phyloP scores from a whole-genome alignment of 2,329 filamentous ascomycete genomes.

The Fusarium sp. region DNA sequence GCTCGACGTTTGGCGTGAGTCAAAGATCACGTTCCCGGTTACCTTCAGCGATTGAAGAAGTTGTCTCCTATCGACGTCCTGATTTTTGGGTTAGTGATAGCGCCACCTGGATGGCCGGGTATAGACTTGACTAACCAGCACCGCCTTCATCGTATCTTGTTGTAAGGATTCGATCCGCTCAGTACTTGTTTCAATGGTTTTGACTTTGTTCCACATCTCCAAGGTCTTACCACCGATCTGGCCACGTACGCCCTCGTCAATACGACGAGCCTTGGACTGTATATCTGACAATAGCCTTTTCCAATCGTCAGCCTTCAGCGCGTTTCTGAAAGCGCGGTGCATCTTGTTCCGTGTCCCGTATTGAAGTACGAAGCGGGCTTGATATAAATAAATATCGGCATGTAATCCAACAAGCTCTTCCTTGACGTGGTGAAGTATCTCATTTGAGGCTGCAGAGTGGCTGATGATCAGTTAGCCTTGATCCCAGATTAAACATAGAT shows the following conservation, averaged over 20 bases:
- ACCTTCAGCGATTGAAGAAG: neutral
- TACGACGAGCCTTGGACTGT: neutral
- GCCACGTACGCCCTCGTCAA: slow-evolving; percentile 1
- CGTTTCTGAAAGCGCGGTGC: neutral
- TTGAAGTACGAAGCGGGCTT: slow-evolving; percentile 9
- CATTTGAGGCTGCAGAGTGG: neutral
- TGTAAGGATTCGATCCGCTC: neutral
- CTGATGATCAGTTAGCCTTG: neutral
- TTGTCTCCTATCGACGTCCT: neutral
- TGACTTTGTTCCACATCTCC: neutral
- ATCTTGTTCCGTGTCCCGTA: neutral
- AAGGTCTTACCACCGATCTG: neutral
- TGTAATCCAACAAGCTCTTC: slow-evolving; percentile 12
- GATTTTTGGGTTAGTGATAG: rapidly evolving
- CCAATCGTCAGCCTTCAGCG: too few species aligned
- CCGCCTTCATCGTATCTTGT: neutral
- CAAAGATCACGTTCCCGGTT: slow-evolving; percentile 12
- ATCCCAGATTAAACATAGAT: too few species aligned
- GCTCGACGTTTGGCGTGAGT: neutral
- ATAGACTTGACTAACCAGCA: too few species aligned
- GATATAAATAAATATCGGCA: slow-evolving; percentile 3
- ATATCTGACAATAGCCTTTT: neutral
- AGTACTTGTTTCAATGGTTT: neutral
- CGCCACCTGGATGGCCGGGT: too few species aligned
- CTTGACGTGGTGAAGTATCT: neutral